These are phyloP conservation scores for Zea luxurians DNA, from an alignment of 176 grass and related monocot species.

Conservation along the genomic window DNA sequence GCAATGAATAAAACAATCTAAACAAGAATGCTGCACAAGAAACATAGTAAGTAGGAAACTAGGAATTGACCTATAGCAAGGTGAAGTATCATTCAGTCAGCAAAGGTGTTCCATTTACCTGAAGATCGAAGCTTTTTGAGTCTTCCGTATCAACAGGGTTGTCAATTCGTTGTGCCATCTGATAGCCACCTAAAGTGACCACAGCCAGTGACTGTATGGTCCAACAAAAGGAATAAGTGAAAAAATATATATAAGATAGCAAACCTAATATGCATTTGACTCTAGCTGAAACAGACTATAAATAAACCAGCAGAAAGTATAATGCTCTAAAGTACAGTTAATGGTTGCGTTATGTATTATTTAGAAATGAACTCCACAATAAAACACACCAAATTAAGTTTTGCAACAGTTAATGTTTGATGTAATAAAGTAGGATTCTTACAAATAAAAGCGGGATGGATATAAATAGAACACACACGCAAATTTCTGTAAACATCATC, in stretches of 20 bases:
- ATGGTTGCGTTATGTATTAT: background rate
- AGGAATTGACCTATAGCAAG: background rate
- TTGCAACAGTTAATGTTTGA: conserved; percentile 15
- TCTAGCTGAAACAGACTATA: background rate
- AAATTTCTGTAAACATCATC: background rate
- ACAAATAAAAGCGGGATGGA: background rate
- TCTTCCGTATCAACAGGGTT: conserved; percentile 90
- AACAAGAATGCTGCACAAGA: conserved; percentile 3
- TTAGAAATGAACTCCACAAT: conserved; percentile 8
- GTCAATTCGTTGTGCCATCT: conserved; percentile 98
- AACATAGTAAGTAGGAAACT: conserved; percentile 6
- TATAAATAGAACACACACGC: background rate
- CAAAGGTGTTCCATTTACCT: conserved; percentile 46
- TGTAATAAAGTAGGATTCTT: no score
- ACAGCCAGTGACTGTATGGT: conserved; percentile 79
- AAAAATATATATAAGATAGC: background rate
- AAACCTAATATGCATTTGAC: conserved; percentile 23
- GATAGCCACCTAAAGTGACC: conserved; percentile 91
- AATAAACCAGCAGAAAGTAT: conserved; percentile 27
- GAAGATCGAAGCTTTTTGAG: conserved; percentile 96
- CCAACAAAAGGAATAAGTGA: conserved; percentile 28
- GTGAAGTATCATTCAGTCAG: conserved; percentile 28
- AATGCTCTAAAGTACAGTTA: background rate
- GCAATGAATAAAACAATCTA: background rate
- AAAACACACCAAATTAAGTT: conserved; percentile 27